phyloP scores from a whole-genome alignment of 108 stramenopile genomes.

The Fistulifera solaris region DNA sequence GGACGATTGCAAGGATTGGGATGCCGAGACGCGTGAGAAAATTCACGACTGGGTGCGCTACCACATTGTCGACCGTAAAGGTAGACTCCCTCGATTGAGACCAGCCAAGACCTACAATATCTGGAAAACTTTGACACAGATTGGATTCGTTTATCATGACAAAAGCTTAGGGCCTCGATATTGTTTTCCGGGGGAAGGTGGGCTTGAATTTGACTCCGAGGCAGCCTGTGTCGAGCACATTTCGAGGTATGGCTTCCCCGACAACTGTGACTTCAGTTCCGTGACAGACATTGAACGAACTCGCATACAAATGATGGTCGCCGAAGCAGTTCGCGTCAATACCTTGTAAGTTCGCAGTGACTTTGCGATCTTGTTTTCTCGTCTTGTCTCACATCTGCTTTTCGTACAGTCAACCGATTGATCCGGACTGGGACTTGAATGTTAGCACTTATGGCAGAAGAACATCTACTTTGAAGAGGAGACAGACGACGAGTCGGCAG shows the following conservation, averaged over 20 bases:
- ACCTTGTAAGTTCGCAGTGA: constrained; percentile 3
- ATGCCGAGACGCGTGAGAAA: neutral
- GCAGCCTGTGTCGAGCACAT: neutral
- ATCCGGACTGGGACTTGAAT: no score
- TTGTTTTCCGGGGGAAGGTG: neutral
- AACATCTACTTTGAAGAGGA: no score
- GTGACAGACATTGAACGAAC: neutral
- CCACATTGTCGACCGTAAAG: neutral
- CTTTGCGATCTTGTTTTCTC: no score
- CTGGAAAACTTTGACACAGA: neutral
- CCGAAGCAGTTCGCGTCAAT: neutral
- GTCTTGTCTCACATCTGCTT: no score
- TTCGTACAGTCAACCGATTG: no score
- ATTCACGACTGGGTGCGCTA: neutral
- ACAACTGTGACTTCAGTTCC: constrained; percentile 1
- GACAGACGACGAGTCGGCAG: no score
- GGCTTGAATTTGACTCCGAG: neutral
- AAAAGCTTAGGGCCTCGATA: no score
- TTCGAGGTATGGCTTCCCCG: neutral
- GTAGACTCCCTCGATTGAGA: neutral
- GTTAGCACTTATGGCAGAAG: no score
- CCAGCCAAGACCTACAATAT: no score
- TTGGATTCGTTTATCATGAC: neutral
- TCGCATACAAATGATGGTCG: neutral
- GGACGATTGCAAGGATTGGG: neutral